These are phyloP conservation scores for Carex cristatella DNA, from an alignment of 176 grass and related monocot genomes.

Conservation along the genomic window DNA sequence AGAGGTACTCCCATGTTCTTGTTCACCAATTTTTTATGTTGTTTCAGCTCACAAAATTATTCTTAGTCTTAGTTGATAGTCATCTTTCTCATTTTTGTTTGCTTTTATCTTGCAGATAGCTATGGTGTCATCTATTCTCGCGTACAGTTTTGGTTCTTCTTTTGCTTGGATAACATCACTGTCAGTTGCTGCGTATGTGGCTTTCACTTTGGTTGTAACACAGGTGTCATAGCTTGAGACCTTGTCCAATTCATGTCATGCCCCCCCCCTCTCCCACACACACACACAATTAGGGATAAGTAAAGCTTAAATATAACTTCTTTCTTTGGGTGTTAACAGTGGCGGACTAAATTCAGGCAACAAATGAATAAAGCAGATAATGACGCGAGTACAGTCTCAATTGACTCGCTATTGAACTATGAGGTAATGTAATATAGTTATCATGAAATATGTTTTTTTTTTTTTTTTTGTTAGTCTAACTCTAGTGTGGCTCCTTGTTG, in stretches of 20 bases:
- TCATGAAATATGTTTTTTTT: neutral
- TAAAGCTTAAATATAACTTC: neutral
- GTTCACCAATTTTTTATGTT: neutral
- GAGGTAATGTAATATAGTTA: constrained; percentile 57
- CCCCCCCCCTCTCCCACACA: too few relatives aligned
- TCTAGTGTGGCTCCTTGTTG: constrained; percentile 20
- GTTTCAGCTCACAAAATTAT: neutral
- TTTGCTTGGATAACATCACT: constrained; percentile 99
- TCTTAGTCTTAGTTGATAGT: neutral
- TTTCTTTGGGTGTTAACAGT: constrained; percentile 44
- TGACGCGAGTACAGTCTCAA: constrained; percentile 85
- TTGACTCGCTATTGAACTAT: constrained; percentile 94
- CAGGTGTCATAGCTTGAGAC: constrained; percentile 44
- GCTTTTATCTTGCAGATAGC: constrained; percentile 58
- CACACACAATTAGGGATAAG: neutral
- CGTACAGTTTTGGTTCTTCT: constrained; percentile 83
- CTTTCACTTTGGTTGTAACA: constrained; percentile 92
- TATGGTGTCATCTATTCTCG: constrained; percentile 96
- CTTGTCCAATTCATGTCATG: neutral
- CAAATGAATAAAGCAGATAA: constrained; percentile 99
- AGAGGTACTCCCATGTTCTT: constrained; percentile 55
- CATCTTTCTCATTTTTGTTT: constrained; percentile 18
- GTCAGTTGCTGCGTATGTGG: constrained; percentile 85
- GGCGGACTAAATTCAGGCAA: constrained; percentile 89
- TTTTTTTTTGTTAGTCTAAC: constrained; percentile 2